Base-by-base conservation (phyloP, 768 basidiomycete species). In the Clathrus columnatus region DNA sequence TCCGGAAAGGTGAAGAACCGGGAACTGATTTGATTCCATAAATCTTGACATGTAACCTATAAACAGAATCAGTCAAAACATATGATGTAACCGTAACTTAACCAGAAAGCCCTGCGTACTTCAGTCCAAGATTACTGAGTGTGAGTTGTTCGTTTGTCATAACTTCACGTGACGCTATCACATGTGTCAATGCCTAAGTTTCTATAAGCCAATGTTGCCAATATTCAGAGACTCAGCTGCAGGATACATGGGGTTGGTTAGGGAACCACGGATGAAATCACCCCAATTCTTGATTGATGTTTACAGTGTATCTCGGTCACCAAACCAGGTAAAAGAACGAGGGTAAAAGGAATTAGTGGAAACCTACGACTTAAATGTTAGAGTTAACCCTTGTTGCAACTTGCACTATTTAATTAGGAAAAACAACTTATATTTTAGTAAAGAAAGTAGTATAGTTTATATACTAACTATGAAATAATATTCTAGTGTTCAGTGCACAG, bases 51-150 rank as follows among this genome's bases (percentile, higher is more conserved):
- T 75, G 74, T 59, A 74, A 65, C 61, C 73, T 75, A 30, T 21
- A 44, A n/a, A 27, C 6, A 26, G 20, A 41, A 51, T 51, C 18
- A 51, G 56, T 51, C 24, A 23, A 5, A 46, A 5, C 30, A 16
- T 17, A 14, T 27, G 14, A 57, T 4, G 51, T 16, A 29, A 26
- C 5, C n/a, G n/a, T n/a, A n/a, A n/a, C n/a, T n/a, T n/a, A n/a
- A n/a, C 8, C 0, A 21, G 7, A 17, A 55, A 29, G 18, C 4
- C 26, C 18, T 17, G 57, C 70, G 45, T 46, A 77, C 78, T 82
- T 83, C 6, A 83, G 63, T 0, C 75, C 75, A 4, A 81, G 69
- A 51, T 82, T 85, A 48, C 79, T 81, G 61, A 67, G 51, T 84
- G 82, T 45, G 81, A 79, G 28, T 76, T 71, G 18, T 73, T 73